These are phyloP conservation scores for Syzygium oleosum DNA, from an alignment of 345 rosid species.

Conservation along the genomic window DNA sequence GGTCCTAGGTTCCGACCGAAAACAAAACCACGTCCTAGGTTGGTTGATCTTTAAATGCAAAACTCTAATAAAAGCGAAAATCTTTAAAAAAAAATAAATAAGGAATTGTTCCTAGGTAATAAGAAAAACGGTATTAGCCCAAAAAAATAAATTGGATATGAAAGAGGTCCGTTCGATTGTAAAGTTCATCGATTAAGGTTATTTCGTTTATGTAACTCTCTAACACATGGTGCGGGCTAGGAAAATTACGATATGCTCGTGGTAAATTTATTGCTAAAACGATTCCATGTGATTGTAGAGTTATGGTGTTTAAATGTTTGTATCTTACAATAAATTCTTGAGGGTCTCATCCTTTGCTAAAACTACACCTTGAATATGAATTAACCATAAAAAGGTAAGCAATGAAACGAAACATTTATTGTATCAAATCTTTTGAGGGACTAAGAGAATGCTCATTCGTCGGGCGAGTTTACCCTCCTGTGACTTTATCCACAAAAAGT, in stretches of 20 bases:
- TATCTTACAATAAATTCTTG: background rate
- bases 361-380: background rate
- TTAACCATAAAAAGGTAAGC: background rate
- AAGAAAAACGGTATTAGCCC: background rate
- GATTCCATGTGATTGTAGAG: background rate
- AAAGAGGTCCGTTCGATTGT: background rate
- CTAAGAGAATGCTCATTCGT: background rate
- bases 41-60: background rate
- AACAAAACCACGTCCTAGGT: background rate
- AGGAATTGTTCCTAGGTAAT: background rate
- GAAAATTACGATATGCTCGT: rapidly evolving
- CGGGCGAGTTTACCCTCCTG: background rate
- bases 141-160: background rate
- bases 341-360: background rate
- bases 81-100: too few relatives aligned
- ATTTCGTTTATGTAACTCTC: background rate
- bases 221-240: background rate
- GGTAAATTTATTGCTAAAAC: background rate
- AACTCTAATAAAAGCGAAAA: background rate
- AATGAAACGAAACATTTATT: background rate
- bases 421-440: background rate
- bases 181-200: background rate
- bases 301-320: background rate
- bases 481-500: background rate
- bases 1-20: background rate